Evolutionary conservation across 768 basidiomycete genomes (phyloP), one percentile per base, ranked within the genome.

Genomic region (Mycena rosella): DNA sequence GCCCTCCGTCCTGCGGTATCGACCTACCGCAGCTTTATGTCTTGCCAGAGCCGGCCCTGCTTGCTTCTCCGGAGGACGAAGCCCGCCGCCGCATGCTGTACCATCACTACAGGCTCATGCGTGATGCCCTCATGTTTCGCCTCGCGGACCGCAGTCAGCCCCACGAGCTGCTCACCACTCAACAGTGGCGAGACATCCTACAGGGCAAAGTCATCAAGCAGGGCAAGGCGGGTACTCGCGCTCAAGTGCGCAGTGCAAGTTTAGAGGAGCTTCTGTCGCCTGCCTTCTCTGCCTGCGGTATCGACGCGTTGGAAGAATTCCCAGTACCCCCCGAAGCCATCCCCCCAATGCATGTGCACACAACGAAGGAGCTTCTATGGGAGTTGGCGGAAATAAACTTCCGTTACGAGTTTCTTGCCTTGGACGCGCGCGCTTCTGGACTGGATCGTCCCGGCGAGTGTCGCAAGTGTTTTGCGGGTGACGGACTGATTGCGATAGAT

Each of bases 401-500:
- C 40, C 61, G 53, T 9, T 72, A 63, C 38, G 60, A 72, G 45
- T 59, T 74, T 32, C 63, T 62, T 20, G 65, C 69, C 20, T 68
- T 75, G 17, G 54, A 75, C 38, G 61, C 57, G 9, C 48, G 30
- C 24, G 49, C 57, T 32, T 65, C 56, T 30, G 42, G 47, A 27
- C 49, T 58, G 49, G 38, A 65, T 27, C 57, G 58, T 14, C 49
- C 64, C 18, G 49, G 52, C 54, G 48, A 58, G 38, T 58, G 57
- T 55, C 57, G 57, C 44, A 51, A 30, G 47, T 59, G 56, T 27
- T 60, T 65, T 45, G 64, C 52, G 5, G 45, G 62, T 30, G 26
- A 45, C 5, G 32, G 24, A 40, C 34, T 63, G 62, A 57, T 63
- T 48, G 62, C 45, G 45, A 27, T 63, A 24, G 62, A 63, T 40